Evolutionary conservation across 352 stramenopile species (phyloP).

Genomic region (Phytopythium kandeliae): DNA sequence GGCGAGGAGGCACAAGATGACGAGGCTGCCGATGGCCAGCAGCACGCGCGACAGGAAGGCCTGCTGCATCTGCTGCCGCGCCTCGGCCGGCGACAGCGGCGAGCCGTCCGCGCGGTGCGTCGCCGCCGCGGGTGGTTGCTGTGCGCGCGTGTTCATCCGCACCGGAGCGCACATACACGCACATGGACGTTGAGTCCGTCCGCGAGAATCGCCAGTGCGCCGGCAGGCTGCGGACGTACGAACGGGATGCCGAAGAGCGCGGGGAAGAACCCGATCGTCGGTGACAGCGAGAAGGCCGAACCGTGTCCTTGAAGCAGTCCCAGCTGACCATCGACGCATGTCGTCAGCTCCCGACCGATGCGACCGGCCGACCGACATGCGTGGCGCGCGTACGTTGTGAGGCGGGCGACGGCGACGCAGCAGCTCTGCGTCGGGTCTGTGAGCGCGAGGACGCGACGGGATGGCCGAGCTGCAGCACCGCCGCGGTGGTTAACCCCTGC

Average conservation of each 20-base stretch:
- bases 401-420: constrained; percentile 42
- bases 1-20: constrained; percentile 63
- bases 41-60: constrained; percentile 68
- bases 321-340: constrained; percentile 15
- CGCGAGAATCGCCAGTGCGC: no score
- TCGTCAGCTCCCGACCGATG: background rate
- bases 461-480: no score
- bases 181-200: no score
- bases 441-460: constrained; percentile 49
- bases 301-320: constrained; percentile 29
- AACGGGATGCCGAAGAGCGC: constrained; percentile 70
- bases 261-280: constrained; percentile 80
- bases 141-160: background rate
- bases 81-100: constrained; percentile 42
- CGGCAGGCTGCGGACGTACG: constrained; percentile 19
- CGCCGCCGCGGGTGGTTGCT: constrained; percentile 33
- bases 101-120: constrained; percentile 37
- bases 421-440: constrained; percentile 55
- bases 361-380: background rate
- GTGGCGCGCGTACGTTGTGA: constrained; percentile 30
- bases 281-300: constrained; percentile 43
- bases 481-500: no score
- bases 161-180: background rate
- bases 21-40: constrained; percentile 61
- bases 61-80: constrained; percentile 62